Conservation (phyloP, 208 protist genomes). For the Wallacemonas sp. region DNA sequence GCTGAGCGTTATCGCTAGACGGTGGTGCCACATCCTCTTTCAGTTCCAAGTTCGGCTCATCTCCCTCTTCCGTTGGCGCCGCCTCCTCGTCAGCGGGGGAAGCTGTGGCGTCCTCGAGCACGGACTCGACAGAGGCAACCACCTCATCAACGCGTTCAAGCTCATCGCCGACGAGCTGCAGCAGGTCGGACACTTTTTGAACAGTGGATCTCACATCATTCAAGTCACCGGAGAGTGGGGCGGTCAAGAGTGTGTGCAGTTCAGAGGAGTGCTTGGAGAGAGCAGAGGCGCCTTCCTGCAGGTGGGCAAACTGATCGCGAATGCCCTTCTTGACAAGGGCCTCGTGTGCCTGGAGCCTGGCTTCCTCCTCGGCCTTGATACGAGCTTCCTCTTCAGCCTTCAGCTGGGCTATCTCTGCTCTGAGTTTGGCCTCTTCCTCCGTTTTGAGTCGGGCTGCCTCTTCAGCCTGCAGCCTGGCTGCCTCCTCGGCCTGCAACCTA, state of each 20-base stretch:
- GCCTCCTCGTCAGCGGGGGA: not conserved
- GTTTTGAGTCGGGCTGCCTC: slow-evolving; percentile 16
- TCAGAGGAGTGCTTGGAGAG: not conserved
- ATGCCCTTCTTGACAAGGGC: not conserved
- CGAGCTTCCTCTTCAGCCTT: slow-evolving; percentile 18
- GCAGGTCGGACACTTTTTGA: not conserved
- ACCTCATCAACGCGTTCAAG: slow-evolving; percentile 13
- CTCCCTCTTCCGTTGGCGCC: not conserved
- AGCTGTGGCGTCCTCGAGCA: not conserved
- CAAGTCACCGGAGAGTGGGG: not conserved
- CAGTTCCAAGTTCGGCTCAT: not conserved
- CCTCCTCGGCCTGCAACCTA: slow-evolving; percentile 7
- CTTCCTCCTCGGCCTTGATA: slow-evolving; percentile 16
- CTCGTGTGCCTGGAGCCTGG: slow-evolving; percentile 1
- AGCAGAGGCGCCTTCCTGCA: slow-evolving; percentile 8
- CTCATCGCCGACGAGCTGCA: slow-evolving; percentile 8
- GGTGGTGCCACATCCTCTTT: too few relatives aligned
- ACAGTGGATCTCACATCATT: not conserved
- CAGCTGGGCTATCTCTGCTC: slow-evolving; percentile 1
- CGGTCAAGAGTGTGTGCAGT: not conserved
- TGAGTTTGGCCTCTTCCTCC: slow-evolving; percentile 13
- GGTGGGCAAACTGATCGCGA: slow-evolving; percentile 14
- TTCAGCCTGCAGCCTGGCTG: slow-evolving; percentile 11
- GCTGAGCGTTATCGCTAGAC: too few relatives aligned
- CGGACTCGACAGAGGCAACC: slow-evolving; percentile 3